These are phyloP conservation scores for Penicillium sp. DNA, from an alignment of 2,329 filamentous ascomycete species.

Conservation along the genomic window DNA sequence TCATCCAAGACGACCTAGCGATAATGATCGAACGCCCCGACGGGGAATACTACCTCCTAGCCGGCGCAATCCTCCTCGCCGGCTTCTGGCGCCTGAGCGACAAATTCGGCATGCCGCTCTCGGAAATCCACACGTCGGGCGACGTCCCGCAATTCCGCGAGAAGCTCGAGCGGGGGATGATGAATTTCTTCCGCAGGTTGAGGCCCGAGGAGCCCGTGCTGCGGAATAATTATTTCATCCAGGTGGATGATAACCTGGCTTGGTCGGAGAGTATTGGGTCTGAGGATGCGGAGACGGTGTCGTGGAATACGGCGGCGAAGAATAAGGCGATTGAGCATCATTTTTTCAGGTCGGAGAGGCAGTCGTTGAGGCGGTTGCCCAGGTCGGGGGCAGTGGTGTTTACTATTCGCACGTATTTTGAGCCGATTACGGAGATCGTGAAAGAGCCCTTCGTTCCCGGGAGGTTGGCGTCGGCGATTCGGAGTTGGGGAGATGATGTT, in stretches of 20 bases:
- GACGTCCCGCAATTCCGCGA: constrained; percentile 71
- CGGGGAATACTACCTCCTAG: constrained; percentile 78
- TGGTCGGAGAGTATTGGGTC: constrained; percentile 76
- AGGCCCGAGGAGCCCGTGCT: constrained; percentile 66
- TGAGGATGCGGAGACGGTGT: constrained; percentile 66
- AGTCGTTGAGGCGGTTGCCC: constrained; percentile 66
- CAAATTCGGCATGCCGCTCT: constrained; percentile 77
- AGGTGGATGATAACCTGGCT: constrained; percentile 74
- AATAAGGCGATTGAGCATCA: constrained; percentile 72
- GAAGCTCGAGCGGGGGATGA: constrained; percentile 76
- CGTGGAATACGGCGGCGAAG: constrained; percentile 77
- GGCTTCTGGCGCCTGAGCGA: constrained; percentile 84
- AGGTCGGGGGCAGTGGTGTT: constrained; percentile 64
- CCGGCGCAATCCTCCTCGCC: constrained; percentile 72
- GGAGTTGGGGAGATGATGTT: constrained; percentile 81
- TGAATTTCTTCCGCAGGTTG: constrained; percentile 75
- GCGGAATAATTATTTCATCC: constrained; percentile 84
- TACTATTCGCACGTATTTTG: constrained; percentile 79
- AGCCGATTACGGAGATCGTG: constrained; percentile 67
- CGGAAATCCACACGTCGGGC: constrained; percentile 76
- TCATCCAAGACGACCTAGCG: constrained; percentile 80
- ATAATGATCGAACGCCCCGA: constrained; percentile 78
- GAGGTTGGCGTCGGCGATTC: constrained; percentile 71
- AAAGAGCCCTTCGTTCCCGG: constrained; percentile 77
- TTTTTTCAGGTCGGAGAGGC: constrained; percentile 74